These are phyloP conservation scores for Erodium moschatum DNA, from an alignment of 441 rosid species.

Conservation along the genomic window DNA sequence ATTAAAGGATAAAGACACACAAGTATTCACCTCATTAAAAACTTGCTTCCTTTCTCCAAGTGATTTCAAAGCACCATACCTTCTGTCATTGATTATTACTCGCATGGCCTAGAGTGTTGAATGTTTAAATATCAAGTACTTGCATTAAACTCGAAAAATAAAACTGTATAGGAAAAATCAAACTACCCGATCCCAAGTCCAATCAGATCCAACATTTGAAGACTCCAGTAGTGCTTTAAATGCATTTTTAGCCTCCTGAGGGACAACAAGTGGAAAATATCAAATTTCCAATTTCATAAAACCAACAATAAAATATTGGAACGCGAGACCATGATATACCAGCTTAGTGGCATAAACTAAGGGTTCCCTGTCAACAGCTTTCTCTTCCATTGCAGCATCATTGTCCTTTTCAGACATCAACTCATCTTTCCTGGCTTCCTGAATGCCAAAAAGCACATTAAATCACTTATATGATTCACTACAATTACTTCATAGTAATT, in stretches of 20 bases:
- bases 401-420: conserved; percentile 36
- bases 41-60: conserved; percentile 73
- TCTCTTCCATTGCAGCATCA: conserved; percentile 40
- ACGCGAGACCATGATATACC: conserved; percentile 31
- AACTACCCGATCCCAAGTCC: conserved; percentile 73
- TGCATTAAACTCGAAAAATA: conserved; percentile 16
- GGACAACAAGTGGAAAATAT: conserved; percentile 8
- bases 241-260: conserved; percentile 52
- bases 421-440: conserved; percentile 47
- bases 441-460: conserved; percentile 27
- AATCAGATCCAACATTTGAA: conserved; percentile 56
- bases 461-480: conserved; percentile 13
- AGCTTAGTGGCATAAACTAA: conserved; percentile 47
- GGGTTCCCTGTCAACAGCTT: conserved; percentile 43
- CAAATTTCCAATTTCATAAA: conserved; percentile 19
- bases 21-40: conserved; percentile 50
- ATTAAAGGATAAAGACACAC: conserved; percentile 7
- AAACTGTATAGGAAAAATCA: conserved; percentile 14
- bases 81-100: conserved; percentile 55
- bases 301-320: conserved; percentile 16
- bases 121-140: conserved; percentile 24
- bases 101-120: conserved; percentile 48
- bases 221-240: conserved; percentile 56
- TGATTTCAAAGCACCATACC: conserved; percentile 60
- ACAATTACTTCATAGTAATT: conserved; percentile 11